Conservation (phyloP, 73 alveolate species). For the Tetrahymena malaccensis region DNA sequence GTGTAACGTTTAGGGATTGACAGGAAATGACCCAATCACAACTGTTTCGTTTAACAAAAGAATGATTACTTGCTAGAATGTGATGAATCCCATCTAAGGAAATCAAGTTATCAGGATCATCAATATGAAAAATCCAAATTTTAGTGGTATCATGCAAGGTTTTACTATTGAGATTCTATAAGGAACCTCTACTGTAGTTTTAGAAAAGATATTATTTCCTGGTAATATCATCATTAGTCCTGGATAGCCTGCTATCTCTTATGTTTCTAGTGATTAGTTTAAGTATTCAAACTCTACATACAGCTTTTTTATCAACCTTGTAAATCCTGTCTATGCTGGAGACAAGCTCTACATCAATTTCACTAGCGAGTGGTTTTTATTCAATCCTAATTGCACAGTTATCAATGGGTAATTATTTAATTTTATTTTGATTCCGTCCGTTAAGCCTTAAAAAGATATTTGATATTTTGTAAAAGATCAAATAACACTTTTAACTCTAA, state of each 20-base stretch:
- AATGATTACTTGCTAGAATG: background rate
- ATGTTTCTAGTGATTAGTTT: background rate
- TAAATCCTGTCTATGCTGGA: background rate
- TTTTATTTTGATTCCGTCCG: background rate
- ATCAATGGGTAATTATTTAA: background rate
- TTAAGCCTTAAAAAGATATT: background rate
- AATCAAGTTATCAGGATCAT: background rate
- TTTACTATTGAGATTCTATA: background rate
- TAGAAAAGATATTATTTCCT: background rate
- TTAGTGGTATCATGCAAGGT: background rate
- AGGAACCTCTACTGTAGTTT: background rate
- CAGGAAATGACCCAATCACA: background rate
- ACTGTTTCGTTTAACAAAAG: background rate
- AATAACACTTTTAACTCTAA: background rate
- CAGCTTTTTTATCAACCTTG: background rate
- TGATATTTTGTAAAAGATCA: background rate
- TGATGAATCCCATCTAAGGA: background rate
- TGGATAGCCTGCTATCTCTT: background rate
- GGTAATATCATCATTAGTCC: background rate
- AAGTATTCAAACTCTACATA: background rate
- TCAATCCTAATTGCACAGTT: background rate
- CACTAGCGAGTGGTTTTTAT: background rate
- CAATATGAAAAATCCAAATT: background rate
- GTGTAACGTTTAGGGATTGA: background rate
- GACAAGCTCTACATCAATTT: background rate